Conservation (phyloP, 2,329 filamentous ascomycete genomes). For the Aureobasidium sp. region DNA sequence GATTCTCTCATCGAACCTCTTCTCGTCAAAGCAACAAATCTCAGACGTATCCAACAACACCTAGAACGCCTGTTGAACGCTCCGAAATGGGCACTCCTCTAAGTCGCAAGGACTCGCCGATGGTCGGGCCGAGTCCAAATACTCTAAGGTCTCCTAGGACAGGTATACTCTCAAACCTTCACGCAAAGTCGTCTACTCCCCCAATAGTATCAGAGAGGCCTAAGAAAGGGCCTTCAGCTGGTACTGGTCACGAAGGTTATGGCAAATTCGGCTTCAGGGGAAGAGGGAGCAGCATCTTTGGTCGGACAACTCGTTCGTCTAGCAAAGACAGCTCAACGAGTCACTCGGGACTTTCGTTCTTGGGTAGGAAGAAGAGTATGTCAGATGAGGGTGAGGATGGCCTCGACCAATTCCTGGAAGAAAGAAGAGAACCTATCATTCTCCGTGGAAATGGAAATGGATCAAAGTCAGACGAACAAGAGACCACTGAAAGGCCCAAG, state of each 20-base stretch:
- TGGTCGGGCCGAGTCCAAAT: neutral
- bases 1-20: conserved; percentile 24
- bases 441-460: conserved; percentile 31
- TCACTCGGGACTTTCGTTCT: conserved; percentile 26
- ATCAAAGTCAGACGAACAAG: conserved; percentile 23
- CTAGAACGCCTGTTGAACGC: neutral
- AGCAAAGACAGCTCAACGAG: conserved; percentile 34
- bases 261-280: conserved; percentile 57
- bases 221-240: conserved; percentile 74
- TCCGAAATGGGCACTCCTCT: conserved; percentile 14
- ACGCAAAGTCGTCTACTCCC: neutral
- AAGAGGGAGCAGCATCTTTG: conserved; percentile 53
- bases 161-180: neutral
- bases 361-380: conserved; percentile 35
- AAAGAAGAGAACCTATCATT: conserved; percentile 36
- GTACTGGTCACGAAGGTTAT: conserved; percentile 90
- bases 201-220: conserved; percentile 35
- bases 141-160: neutral
- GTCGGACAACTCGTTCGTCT: conserved; percentile 38
- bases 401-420: conserved; percentile 30
- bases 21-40: conserved; percentile 18
- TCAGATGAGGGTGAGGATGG: conserved; percentile 36
- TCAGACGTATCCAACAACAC: neutral
- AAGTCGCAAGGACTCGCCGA: neutral
- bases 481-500: neutral